Evolutionary conservation across 176 grass and related monocot species (phyloP).

Genomic region (Phoenix roebelenii): DNA sequence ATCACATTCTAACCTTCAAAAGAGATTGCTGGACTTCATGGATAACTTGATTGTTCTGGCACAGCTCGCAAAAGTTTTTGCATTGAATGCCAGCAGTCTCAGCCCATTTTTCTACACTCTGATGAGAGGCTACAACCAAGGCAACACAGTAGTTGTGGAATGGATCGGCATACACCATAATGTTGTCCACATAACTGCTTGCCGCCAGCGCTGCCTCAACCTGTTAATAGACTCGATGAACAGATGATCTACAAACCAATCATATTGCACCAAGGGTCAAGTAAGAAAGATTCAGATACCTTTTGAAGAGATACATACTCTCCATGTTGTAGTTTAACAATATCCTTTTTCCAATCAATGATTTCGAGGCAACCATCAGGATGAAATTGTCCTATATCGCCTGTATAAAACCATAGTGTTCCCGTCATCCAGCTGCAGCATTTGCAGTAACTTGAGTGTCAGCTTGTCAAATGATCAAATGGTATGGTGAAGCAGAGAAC

Average conservation of each 20-base stretch:
- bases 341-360: constrained; percentile 89
- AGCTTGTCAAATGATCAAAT: not conserved
- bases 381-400: constrained; percentile 86
- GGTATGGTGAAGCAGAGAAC: not conserved
- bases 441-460: constrained; percentile 1
- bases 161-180: constrained; percentile 79
- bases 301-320: constrained; percentile 92
- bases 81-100: constrained; percentile 34
- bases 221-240: constrained; percentile 5
- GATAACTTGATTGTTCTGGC: constrained; percentile 43
- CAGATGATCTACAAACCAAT: not conserved
- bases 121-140: constrained; percentile 43
- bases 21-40: constrained; percentile 73
- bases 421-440: constrained; percentile 61
- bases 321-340: constrained; percentile 91
- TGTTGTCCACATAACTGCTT: constrained; percentile 68
- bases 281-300: constrained; percentile 34
- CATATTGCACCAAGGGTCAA: not conserved
- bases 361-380: constrained; percentile 78
- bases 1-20: constrained; percentile 32
- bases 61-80: constrained; percentile 44
- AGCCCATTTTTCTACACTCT: constrained; percentile 62
- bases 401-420: constrained; percentile 76
- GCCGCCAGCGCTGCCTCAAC: constrained; percentile 55
- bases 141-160: constrained; percentile 79